Percentiles rank a stretch among this genome's conserved stretches.
These are phyloP conservation scores for Incumbomyces lentus DNA, from an alignment of 2,329 filamentous ascomycete species.

Conservation along the genomic window DNA sequence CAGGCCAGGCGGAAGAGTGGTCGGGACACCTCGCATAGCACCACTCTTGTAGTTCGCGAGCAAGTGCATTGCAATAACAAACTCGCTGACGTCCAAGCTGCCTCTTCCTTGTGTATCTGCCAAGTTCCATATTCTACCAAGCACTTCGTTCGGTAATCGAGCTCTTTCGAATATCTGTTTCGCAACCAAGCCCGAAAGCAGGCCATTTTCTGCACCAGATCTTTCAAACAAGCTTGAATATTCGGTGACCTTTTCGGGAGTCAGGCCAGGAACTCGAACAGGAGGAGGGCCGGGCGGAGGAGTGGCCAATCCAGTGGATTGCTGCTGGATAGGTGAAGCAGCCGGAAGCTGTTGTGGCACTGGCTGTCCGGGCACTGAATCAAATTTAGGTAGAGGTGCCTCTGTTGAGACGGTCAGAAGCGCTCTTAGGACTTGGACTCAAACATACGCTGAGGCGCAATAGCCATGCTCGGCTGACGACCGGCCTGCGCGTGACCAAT, in stretches of 20 bases:
- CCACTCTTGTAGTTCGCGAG: conserved; percentile 84
- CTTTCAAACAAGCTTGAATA: conserved; percentile 87
- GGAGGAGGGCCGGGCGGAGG: conserved; percentile 45
- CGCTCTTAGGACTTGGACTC: background rate
- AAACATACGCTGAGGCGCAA: conserved; percentile 62
- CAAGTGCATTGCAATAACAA: conserved; percentile 96
- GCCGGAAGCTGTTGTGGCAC: background rate
- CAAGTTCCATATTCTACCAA: conserved; percentile 93
- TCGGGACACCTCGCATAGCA: conserved; percentile 67
- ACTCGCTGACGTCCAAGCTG: conserved; percentile 75
- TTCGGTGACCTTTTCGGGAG: conserved; percentile 78
- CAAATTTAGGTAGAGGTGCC: conserved; percentile 85
- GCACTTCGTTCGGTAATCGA: conserved; percentile 73
- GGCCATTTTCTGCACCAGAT: conserved; percentile 64
- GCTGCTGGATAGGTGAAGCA: conserved; percentile 28
- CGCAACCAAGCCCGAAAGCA: conserved; percentile 64
- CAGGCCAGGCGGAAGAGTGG: conserved; percentile 67
- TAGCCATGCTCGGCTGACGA: conserved; percentile 65
- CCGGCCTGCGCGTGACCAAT: conserved; percentile 93
- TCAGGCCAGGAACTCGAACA: conserved; percentile 79
- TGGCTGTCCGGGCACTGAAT: conserved; percentile 48
- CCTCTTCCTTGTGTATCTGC: conserved; percentile 90
- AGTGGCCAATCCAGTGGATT: conserved; percentile 45
- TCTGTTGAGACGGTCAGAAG: conserved; percentile 30
- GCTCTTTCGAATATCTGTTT: conserved; percentile 95